Evolutionary conservation across 768 basidiomycete species (phyloP), one percentile per base, ranked within the genome.

Genomic region (Boletus reticulatus): DNA sequence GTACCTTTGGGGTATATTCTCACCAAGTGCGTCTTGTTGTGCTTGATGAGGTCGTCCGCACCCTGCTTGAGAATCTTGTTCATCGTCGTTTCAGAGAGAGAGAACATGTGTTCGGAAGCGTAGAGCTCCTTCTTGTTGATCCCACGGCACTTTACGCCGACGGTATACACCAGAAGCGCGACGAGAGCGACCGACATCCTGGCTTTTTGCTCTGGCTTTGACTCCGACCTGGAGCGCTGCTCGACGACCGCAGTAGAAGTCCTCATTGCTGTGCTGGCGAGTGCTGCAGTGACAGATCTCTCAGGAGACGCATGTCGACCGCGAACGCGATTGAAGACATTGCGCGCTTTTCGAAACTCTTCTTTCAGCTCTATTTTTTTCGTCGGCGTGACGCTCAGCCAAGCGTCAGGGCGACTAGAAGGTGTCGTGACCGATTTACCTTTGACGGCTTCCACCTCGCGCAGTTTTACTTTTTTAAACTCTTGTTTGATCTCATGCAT

Each of bases 61-160:
- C 79, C 78, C 27, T 80, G 76, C 72, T 87, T 87, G 45, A 95
- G 65, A 57, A 94, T 76, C 74, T 86, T 87, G 69, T 86, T 87
- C 58, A 85, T 86, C 17, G 84, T 84, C 54, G 76, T 82, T 76
- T 98, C 96, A 0, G 94, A 95, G 8, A 98, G 81, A 7, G 93
- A 96, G 71, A 99, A 95, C 67, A 98, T 82, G 63, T 98, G 91
- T 64, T 92, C 88, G 0, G 89, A 82, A 9, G 86, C 87, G 65
- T 99, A 99, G 32, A 79, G 76, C 60, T 91, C 86, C 58, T 92
- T 87, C 70, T 89, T 85, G 72, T 91, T 90, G 71, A 98, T 80
- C 0, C 95, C 94, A 43, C 86, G 88, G 62, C 91, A 97, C 71
- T 96, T 96, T 57, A 98, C 92, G 6, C 96, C 96, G 50, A 96